A percentile compares a stretch with the other conserved stretches of the same genome.
Evolutionary conservation across 1,139 yeast species (phyloP).

Genomic region (Diutina scorzettiae): DNA sequence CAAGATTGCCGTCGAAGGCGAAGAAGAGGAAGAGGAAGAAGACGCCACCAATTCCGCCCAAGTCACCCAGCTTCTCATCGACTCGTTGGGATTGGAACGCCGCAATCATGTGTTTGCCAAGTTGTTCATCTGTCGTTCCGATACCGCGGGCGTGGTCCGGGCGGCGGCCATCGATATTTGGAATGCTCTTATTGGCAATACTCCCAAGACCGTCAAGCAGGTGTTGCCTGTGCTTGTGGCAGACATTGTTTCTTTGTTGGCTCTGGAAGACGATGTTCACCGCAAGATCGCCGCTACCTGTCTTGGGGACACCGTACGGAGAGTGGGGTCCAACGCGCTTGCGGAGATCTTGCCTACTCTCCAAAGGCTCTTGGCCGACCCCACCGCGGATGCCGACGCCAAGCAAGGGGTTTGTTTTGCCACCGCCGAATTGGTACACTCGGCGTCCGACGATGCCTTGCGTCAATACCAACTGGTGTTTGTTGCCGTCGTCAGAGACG

Average conservation of each 20-base stretch:
- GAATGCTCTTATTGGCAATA: slow-evolving; percentile 93
- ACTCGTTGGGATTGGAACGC: slow-evolving; percentile 75
- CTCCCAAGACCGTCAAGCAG: slow-evolving; percentile 93
- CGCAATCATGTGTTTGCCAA: slow-evolving; percentile 79
- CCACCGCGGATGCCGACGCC: slow-evolving; percentile 49
- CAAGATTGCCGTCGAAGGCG: slow-evolving; percentile 24
- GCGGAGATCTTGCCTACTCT: slow-evolving; percentile 78
- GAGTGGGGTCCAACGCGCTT: slow-evolving; percentile 87
- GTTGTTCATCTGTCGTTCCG: slow-evolving; percentile 87
- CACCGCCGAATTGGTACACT: slow-evolving; percentile 68
- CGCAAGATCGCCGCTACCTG: slow-evolving; percentile 89
- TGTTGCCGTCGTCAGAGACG: slow-evolving; percentile 63
- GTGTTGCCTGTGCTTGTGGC: slow-evolving; percentile 75
- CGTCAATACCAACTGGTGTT: slow-evolving; percentile 55
- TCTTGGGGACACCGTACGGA: slow-evolving; percentile 86
- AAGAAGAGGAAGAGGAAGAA: slow-evolving; percentile 33
- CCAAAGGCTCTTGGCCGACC: slow-evolving; percentile 11
- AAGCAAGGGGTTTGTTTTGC: slow-evolving; percentile 97
- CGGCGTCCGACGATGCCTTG: slow-evolving; percentile 56
- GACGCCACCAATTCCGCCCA: slow-evolving; percentile 25
- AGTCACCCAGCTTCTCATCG: slow-evolving; percentile 52
- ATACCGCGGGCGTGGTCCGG: slow-evolving; percentile 78
- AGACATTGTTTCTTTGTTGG: slow-evolving; percentile 71
- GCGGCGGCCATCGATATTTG: slow-evolving; percentile 91
- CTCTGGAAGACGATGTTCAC: slow-evolving; percentile 66